Base-by-base conservation (phyloP, 2,329 filamentous ascomycete genomes). In the Clonostachys chloroleuca region DNA sequence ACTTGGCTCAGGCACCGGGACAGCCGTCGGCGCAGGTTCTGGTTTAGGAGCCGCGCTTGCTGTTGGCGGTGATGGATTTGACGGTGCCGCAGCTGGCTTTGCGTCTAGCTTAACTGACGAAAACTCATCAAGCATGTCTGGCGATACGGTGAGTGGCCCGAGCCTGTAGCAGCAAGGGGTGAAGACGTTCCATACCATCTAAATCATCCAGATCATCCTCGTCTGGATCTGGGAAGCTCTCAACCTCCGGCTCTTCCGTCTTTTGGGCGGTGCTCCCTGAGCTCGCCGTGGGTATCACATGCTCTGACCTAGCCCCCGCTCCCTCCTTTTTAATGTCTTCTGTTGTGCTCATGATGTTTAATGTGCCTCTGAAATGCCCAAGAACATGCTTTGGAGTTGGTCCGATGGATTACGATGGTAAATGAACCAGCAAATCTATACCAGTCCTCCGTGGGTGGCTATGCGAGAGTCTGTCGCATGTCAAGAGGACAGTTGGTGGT, bases 51-150 rank as follows among this genome's bases (percentile, higher is more conserved):
- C 30, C 24, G 24, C 9, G 8, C 24, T 30, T 30, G 24, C 24
- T 30, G 9, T 30, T 30, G 40, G 58, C 56, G 34, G 60, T 40
- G 40, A 54, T 46, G 46, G 56, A 53, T 34, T 61, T 54, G 34
- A 59, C 33, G 62, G 53, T 20, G 62, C 41, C 43, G 56, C 59
- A 30, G 47, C 43, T 39, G 49, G 47, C 47, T 46, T 56, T 13
- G 57, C 45, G 35, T 63, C 60, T 13, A 84, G 58, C 54, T 84
- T 83, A 45, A 77, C 74, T 30, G 86, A 70, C 40, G 86, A 84
- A 69, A 99, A 99, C 54, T 96, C 88, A 62, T 96, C 90, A 24
- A 99, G 84, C 67, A 97, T 87, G 57, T 97, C 92, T 92, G 40
- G 14, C 14, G 36, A n/a, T 8, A n/a, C 14, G 14, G 36, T 39